Base-by-base conservation (phyloP, 331 rosid genomes). In the Pyracantha coccinea region DNA sequence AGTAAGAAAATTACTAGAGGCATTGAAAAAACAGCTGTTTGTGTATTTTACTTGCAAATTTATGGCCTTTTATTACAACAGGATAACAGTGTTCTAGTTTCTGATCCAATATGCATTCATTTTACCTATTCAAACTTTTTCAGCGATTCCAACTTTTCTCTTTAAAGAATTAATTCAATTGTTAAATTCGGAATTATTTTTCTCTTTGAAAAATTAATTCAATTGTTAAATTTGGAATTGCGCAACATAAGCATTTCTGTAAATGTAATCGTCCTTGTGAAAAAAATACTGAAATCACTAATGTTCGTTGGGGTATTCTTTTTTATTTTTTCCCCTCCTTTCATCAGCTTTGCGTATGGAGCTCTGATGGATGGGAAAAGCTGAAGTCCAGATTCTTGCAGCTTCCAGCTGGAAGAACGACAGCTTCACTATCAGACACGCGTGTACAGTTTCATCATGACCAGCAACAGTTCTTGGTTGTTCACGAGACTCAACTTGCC, bases 371-470 rank as follows among this genome's bases (percentile, higher is more conserved):
- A 72, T 92, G 96, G 96, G 98, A 92, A 80, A 92, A 92, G 82
- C 96, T 87, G 80, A 88, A 81, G 78, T 70, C 79, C 65, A 88
- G 90, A 83, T 83, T 70, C 80, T 80, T 92, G 88, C 98, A 82
- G 89, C 88, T 89, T 73, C 98, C 98, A 75, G 32, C 91, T 53
- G 98, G 98, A 65, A 87, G 92, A 84, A 81, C 92, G 66, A 88
- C 89, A 54, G 25, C 91, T 2, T 79, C 89, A 2, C 88, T 80
- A 61, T 78, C 93, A 4, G 98, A 92, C 78, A 92, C 98, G 0
- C 94, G 98, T n/a, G 98, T 92, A 44, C 98, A 90, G 86, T 92
- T 92, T 78, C 98, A 92, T 86, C 96, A 80, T 72, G 93, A 92
- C 75, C 98, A 92, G 81, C 78, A 80, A 13, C 95, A 86, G 54